phyloP scores from a whole-genome alignment of 352 stramenopile species.

The Thalassiosira allenii region DNA sequence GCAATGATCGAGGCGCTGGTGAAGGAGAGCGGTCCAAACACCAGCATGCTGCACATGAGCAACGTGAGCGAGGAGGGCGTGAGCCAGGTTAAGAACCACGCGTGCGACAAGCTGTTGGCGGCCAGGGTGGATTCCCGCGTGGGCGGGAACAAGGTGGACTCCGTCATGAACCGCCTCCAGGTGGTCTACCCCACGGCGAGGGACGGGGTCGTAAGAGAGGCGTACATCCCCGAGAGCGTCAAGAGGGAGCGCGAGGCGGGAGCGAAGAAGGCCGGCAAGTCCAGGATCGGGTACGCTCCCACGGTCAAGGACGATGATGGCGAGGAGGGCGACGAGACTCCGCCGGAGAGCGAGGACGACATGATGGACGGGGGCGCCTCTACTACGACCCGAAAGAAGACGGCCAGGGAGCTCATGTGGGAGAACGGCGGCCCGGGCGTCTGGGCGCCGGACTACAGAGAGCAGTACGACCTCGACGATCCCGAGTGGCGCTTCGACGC shows the following conservation, averaged over 20 bases:
- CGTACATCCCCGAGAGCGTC: conserved; percentile 94
- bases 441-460: conserved; percentile 97
- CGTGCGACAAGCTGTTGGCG: conserved; percentile 95
- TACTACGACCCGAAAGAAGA: conserved; percentile 67
- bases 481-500: conserved; percentile 97
- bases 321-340: conserved; percentile 47
- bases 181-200: conserved; percentile 94
- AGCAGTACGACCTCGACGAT: conserved; percentile 96
- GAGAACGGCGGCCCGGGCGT: conserved; percentile 97
- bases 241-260: conserved; percentile 79
- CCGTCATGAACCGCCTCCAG: conserved; percentile 96
- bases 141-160: conserved; percentile 94
- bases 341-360: conserved; percentile 43
- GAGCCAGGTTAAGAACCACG: conserved; percentile 91
- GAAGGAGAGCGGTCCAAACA: conserved; percentile 71
- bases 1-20: conserved; percentile 84
- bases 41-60: conserved; percentile 95
- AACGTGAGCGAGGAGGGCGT: conserved; percentile 88
- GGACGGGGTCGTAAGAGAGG: conserved; percentile 91
- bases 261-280: conserved; percentile 55
- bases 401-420: conserved; percentile 90
- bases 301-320: conserved; percentile 64
- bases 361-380: conserved; percentile 43
- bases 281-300: conserved; percentile 70
- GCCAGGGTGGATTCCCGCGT: conserved; percentile 95